Conservation (phyloP, 2,329 filamentous ascomycete genomes). For the Fusarium siculi region DNA sequence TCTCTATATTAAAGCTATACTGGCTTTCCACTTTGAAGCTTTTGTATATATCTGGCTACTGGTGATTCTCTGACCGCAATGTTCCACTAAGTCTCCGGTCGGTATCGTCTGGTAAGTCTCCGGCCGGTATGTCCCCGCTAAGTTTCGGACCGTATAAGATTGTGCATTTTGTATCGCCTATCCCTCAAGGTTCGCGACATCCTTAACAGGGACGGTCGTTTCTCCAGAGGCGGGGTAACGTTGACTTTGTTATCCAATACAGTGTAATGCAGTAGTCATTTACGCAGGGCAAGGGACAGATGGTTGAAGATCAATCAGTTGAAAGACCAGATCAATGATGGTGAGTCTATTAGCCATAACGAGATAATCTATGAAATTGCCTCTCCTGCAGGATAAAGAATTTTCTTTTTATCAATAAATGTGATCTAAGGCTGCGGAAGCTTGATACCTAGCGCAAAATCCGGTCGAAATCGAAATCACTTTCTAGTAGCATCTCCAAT, state of each 20-base stretch:
- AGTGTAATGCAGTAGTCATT: neutral
- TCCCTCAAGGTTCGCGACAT: neutral
- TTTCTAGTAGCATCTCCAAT: neutral
- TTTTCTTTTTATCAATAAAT: neutral
- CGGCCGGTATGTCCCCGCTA: neutral
- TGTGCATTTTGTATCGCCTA: neutral
- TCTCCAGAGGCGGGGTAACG: neutral
- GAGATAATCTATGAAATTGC: neutral
- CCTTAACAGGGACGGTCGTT: too few species aligned
- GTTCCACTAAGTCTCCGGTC: too few species aligned
- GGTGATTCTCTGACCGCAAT: too few species aligned
- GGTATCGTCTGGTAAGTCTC: neutral
- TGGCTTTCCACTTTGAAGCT: too few species aligned
- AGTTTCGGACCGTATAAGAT: neutral
- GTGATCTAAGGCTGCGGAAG: neutral
- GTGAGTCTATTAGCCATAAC: too few species aligned
- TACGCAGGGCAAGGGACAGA: neutral
- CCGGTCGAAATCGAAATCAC: accelerated
- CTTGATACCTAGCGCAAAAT: neutral
- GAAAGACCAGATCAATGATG: neutral
- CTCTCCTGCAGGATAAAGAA: neutral
- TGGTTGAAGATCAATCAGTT: neutral
- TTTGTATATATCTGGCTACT: too few species aligned
- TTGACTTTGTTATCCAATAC: neutral
- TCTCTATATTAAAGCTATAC: too few species aligned